These are phyloP conservation scores for Coniferiporia sulphurascens DNA, from an alignment of 1,284 basidiomycete species.

Conservation along the genomic window DNA sequence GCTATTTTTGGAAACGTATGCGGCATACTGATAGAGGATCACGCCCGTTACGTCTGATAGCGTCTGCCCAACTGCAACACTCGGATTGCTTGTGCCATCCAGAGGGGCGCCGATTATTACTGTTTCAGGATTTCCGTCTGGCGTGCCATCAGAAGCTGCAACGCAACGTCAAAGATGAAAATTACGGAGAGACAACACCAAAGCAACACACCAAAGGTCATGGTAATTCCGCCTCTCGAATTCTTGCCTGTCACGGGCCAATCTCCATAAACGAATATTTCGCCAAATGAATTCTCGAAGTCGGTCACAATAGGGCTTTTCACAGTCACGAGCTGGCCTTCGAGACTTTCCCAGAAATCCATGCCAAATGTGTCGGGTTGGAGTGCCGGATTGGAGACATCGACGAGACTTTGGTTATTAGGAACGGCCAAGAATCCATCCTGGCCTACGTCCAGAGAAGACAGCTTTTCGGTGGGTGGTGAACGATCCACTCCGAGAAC, in stretches of 20 bases:
- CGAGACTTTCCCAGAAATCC: slow-evolving; percentile 63
- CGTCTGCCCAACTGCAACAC: slow-evolving; percentile 41
- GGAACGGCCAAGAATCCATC: slow-evolving; percentile 55
- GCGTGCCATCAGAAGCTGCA: slow-evolving; percentile 41
- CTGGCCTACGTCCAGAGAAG: slow-evolving; percentile 44
- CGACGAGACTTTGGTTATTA: slow-evolving; percentile 47
- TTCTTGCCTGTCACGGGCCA: slow-evolving; percentile 58
- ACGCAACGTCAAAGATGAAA: not conserved
- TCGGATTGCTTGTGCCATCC: slow-evolving; percentile 51
- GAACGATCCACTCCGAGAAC: slow-evolving; percentile 51
- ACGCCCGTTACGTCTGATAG: slow-evolving; percentile 54
- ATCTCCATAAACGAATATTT: slow-evolving; percentile 56
- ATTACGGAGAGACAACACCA: not conserved
- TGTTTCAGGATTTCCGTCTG: slow-evolving; percentile 55
- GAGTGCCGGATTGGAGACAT: slow-evolving; percentile 42
- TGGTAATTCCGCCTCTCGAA: slow-evolving; percentile 50
- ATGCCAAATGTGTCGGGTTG: slow-evolving; percentile 49
- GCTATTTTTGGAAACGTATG: not conserved
- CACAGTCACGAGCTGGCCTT: slow-evolving; percentile 56
- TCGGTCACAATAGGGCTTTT: slow-evolving; percentile 43
- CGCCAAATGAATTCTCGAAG: slow-evolving; percentile 51
- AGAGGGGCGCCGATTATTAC: slow-evolving; percentile 51
- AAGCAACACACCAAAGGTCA: slow-evolving; percentile 39
- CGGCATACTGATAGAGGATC: slow-evolving; percentile 42
- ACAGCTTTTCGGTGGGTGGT: slow-evolving; percentile 48